These are phyloP conservation scores for Puya raimondii DNA, from an alignment of 176 grass and related monocot species.

Conservation along the genomic window DNA sequence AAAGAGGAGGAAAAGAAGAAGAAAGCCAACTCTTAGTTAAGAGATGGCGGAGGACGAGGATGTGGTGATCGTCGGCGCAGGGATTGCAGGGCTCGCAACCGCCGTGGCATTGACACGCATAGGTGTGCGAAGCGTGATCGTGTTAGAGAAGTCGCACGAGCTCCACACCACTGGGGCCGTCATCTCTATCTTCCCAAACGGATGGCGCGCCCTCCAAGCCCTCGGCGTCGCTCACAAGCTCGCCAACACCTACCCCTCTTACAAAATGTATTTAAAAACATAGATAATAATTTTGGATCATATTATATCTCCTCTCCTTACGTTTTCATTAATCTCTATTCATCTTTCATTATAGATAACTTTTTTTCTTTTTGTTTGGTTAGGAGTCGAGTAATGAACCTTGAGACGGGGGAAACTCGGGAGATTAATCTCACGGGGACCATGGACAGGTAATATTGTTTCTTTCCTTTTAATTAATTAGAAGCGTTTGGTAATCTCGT, in stretches of 20 bases:
- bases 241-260: conserved; percentile 7
- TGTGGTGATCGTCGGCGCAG: conserved; percentile 26
- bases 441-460: not conserved
- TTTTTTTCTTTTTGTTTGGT: not conserved
- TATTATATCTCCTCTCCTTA: no score
- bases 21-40: no score
- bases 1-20: no score
- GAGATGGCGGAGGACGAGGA: conserved; percentile 9
- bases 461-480: no score
- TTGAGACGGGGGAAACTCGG: conserved; percentile 20
- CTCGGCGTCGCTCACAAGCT: conserved; percentile 25
- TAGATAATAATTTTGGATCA: no score
- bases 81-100: conserved; percentile 17
- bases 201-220: conserved; percentile 32
- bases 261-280: conserved; percentile 9
- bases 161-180: conserved; percentile 21
- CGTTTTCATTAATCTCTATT: not conserved
- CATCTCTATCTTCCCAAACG: conserved; percentile 24
- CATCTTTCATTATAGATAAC: no score
- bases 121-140: conserved; percentile 12
- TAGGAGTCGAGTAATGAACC: conserved; percentile 17
- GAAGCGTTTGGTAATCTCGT: no score
- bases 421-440: conserved; percentile 15
- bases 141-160: conserved; percentile 27
- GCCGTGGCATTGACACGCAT: conserved; percentile 12